phyloP scores from a whole-genome alignment of 345 rosid species.

The Gossypium australe region DNA sequence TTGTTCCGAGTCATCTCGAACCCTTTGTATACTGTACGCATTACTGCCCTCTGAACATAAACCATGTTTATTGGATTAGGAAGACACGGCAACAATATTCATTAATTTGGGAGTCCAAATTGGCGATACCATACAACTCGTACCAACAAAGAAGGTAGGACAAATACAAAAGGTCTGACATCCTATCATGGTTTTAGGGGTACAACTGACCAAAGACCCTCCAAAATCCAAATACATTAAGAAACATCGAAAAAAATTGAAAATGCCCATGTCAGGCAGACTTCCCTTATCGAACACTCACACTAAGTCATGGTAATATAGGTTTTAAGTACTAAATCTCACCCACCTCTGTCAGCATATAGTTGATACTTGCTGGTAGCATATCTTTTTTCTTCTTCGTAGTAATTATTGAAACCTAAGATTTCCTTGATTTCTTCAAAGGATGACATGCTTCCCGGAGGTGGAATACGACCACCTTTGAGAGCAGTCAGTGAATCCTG shows the following conservation, averaged over 20 bases:
- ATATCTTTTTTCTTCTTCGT: conserved; percentile 75
- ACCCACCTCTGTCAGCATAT: conserved; percentile 54
- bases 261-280: neutral
- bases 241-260: neutral
- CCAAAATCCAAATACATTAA: neutral
- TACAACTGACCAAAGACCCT: neutral
- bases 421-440: conserved; percentile 72
- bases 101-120: neutral
- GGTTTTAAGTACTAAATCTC: neutral
- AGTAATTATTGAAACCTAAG: conserved; percentile 66
- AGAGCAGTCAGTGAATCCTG: conserved; percentile 77
- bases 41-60: conserved; percentile 44
- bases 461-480: conserved; percentile 82
- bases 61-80: conserved; percentile 14
- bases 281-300: neutral
- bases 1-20: conserved; percentile 44
- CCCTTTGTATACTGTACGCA: conserved; percentile 38
- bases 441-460: conserved; percentile 89
- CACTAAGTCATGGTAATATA: neutral
- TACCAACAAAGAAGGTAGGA: neutral
- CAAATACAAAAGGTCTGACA: neutral
- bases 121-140: neutral
- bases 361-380: conserved; percentile 27
- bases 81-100: neutral
- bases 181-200: neutral